Evolutionary conservation across 768 basidiomycete species (phyloP).

Genomic region (Pleurotus sapidus): DNA sequence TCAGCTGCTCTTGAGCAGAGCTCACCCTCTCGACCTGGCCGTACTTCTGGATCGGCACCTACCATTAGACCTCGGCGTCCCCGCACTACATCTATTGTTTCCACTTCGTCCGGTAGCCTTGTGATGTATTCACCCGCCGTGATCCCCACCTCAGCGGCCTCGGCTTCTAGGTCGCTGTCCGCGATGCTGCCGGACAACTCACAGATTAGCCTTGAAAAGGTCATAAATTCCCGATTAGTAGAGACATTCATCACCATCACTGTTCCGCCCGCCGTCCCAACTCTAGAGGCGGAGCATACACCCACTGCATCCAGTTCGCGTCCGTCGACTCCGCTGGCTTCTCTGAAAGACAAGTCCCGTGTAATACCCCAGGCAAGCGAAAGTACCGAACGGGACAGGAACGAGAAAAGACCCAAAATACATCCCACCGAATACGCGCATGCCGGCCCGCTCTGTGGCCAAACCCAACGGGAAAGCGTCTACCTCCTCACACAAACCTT

Average conservation of each 20-base stretch:
- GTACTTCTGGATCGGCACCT: constrained; percentile 19
- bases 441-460: constrained; percentile 6
- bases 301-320: constrained; percentile 10
- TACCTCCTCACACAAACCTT: background rate
- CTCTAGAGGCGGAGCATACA: background rate
- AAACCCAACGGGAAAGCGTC: constrained; percentile 2
- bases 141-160: constrained; percentile 14
- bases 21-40: constrained; percentile 8
- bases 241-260: constrained; percentile 72
- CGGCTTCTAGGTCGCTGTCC: constrained; percentile 18
- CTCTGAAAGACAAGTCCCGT: background rate
- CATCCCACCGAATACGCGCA: constrained; percentile 8
- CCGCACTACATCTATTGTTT: constrained; percentile 53
- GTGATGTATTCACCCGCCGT: background rate
- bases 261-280: constrained; percentile 21
- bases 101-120: constrained; percentile 25
- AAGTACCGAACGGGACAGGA: background rate
- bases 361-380: background rate
- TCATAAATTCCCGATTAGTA: constrained; percentile 69
- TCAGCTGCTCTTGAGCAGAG: constrained; percentile 12
- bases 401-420: background rate
- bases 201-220: constrained; percentile 65
- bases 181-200: constrained; percentile 56
- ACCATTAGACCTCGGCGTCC: constrained; percentile 36
- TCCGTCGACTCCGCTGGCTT: constrained; percentile 12